Conservation (phyloP, 106 monocot species). For the Hemerocallis citrina region DNA sequence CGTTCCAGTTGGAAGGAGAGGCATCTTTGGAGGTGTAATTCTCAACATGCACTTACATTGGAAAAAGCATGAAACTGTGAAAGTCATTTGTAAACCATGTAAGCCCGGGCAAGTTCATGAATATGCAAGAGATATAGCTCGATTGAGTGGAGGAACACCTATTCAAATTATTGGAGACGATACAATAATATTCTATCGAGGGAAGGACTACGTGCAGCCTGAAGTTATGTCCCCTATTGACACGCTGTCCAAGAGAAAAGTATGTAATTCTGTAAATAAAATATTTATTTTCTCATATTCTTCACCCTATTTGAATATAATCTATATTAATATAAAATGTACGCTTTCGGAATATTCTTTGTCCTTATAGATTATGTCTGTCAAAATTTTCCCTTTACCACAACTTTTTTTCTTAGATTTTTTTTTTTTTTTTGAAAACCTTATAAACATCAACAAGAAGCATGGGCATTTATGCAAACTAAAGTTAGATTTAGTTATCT, state of each 20-base stretch:
- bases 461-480: too few species aligned
- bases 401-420: too few species aligned
- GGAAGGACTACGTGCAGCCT: conserved; percentile 85
- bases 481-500: too few species aligned
- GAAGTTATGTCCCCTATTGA: conserved; percentile 96
- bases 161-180: conserved; percentile 83
- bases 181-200: conserved; percentile 88
- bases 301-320: not conserved
- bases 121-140: conserved; percentile 76
- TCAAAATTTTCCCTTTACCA: too few species aligned
- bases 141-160: conserved; percentile 84
- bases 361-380: too few species aligned
- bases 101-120: conserved; percentile 93
- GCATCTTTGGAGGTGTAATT: conserved; percentile 86
- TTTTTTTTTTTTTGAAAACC: too few species aligned
- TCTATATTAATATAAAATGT: not conserved
- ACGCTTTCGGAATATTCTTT: not conserved
- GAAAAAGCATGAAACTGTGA: conserved; percentile 99
- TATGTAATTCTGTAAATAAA: conserved; percentile 14
- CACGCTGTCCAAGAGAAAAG: conserved; percentile 95
- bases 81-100: conserved; percentile 94
- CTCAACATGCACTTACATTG: conserved; percentile 99
- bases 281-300: not conserved
- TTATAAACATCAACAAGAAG: too few species aligned
- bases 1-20: conserved; percentile 83